These are phyloP conservation scores for Candida taoyuanica DNA, from an alignment of 805 yeast species.

Conservation along the genomic window DNA sequence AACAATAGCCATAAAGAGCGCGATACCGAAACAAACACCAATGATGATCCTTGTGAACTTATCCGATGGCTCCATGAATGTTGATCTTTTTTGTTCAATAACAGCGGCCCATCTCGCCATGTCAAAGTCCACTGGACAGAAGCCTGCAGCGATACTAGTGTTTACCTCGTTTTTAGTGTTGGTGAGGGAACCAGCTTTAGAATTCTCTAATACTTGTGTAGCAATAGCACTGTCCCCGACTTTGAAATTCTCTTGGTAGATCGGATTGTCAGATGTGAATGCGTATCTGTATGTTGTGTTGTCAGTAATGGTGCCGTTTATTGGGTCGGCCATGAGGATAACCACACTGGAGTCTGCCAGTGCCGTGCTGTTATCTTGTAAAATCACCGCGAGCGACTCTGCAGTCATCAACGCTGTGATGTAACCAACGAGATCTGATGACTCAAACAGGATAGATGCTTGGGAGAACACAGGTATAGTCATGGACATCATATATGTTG, in stretches of 20 bases:
- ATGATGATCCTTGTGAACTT: conserved; percentile 62
- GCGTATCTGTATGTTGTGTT: conserved; percentile 37
- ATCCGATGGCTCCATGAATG: conserved; percentile 59
- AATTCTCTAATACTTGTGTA: conserved; percentile 31
- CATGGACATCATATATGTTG: conserved; percentile 58
- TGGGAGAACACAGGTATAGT: conserved; percentile 74
- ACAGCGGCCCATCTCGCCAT: conserved; percentile 66
- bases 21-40: conserved; percentile 76
- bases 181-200: conserved; percentile 38
- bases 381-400: conserved; percentile 33
- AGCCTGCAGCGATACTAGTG: conserved; percentile 51
- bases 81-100: conserved; percentile 56
- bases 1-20: conserved; percentile 65
- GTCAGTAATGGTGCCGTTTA: conserved; percentile 20
- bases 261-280: conserved; percentile 25
- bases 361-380: conserved; percentile 18
- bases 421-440: conserved; percentile 56
- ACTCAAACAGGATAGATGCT: conserved; percentile 57
- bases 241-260: conserved; percentile 20
- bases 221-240: conserved; percentile 31
- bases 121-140: conserved; percentile 38
- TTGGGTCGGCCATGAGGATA: conserved; percentile 22
- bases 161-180: conserved; percentile 34
- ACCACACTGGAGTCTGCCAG: conserved; percentile 7
- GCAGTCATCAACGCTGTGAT: conserved; percentile 55